Percentiles rank a stretch among this genome's conserved stretches.
These are phyloP conservation scores for Diplotaxis tenuifolia DNA, from an alignment of 345 rosid species.

Conservation along the genomic window DNA sequence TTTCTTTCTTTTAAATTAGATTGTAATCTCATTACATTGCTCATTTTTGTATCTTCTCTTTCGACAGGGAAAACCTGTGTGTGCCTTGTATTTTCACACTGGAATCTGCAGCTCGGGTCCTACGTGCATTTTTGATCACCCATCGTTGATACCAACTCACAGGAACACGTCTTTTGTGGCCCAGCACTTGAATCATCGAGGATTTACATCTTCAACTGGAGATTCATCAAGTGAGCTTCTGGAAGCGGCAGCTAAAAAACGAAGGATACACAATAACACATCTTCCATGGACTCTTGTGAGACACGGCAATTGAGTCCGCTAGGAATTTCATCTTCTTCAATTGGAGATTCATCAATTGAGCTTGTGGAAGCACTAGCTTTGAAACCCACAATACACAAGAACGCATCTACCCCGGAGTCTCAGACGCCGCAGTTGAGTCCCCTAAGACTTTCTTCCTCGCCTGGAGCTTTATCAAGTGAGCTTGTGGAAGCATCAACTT, in stretches of 20 bases:
- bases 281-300: neutral
- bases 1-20: too few species aligned
- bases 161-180: neutral
- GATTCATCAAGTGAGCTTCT: neutral
- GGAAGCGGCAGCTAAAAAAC: neutral
- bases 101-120: neutral
- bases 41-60: neutral
- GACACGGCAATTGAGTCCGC: neutral
- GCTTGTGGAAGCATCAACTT: neutral
- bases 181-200: neutral
- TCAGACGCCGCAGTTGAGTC: neutral
- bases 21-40: neutral
- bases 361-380: neutral
- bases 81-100: neutral
- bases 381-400: neutral
- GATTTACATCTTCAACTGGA: neutral
- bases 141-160: neutral
- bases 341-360: neutral
- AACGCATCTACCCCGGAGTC: neutral
- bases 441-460: neutral
- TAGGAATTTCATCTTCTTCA: neutral
- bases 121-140: slow-evolving; percentile 1
- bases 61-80: neutral
- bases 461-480: neutral
- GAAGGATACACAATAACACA: neutral